Conservation (phyloP, 495 filamentous ascomycete genomes). For the Glarea lozoyensis region DNA sequence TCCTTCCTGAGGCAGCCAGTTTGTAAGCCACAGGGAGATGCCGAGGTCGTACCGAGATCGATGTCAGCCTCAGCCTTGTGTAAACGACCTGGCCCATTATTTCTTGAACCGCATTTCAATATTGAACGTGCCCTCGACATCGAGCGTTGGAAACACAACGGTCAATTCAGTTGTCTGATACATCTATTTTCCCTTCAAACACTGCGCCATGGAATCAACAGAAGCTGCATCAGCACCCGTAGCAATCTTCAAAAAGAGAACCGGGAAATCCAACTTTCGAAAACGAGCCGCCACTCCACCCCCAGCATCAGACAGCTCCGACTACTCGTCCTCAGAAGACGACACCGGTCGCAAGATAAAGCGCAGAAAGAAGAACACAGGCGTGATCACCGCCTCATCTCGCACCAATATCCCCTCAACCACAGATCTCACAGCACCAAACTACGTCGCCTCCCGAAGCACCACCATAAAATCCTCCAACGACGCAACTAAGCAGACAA, state of each 20-base stretch:
- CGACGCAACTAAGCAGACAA: constrained; percentile 87
- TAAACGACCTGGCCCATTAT: too few species aligned
- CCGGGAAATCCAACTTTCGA: constrained; percentile 66
- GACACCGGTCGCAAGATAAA: constrained; percentile 68
- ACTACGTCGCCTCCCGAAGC: constrained; percentile 51
- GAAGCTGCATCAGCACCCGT: constrained; percentile 31
- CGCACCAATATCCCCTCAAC: constrained; percentile 29
- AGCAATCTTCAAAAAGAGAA: constrained; percentile 85
- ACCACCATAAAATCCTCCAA: constrained; percentile 54
- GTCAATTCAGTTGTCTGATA: too few species aligned
- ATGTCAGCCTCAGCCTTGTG: too few species aligned
- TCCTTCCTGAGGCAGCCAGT: not conserved
- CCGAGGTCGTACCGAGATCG: not conserved
- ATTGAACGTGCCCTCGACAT: too few species aligned
- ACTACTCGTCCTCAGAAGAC: constrained; percentile 70
- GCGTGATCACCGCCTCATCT: constrained; percentile 47
- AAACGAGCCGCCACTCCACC: constrained; percentile 80
- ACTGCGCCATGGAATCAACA: constrained; percentile 15
- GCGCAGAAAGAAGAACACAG: constrained; percentile 60
- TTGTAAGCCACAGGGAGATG: not conserved
- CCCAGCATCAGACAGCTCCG: constrained; percentile 48
- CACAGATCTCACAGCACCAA: constrained; percentile 38
- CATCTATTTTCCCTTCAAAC: too few species aligned
- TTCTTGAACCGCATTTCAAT: too few species aligned
- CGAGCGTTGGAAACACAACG: too few species aligned